Evolutionary conservation across 192 early-diverging fungal genomes (phyloP), one percentile per base, ranked within the genome.

Genomic region (Coemansia sp.): DNA sequence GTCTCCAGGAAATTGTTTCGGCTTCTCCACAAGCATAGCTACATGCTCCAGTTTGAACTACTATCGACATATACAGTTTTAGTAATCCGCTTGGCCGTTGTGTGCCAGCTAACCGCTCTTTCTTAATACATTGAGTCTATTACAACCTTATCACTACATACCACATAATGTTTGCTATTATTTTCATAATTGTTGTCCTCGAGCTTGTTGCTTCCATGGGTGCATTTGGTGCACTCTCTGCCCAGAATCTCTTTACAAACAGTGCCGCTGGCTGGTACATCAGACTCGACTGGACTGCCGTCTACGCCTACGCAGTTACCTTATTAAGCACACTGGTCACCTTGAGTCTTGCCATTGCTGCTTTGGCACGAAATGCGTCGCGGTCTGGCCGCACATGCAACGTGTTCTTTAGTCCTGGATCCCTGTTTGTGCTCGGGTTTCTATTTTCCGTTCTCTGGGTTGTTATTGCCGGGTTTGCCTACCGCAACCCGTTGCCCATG

Each of bases 241-340:
- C 73, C 0, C 77, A 80, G 63, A 74, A 80, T 23, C 46, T 80
- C 29, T 80, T 71, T 23, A 80, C 72, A 20, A 80, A 80, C 62
- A 80, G 77, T 34, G 77, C 77, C 1, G 59, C 73, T 35, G 77
- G 77, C n/a, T 74, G 77, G 71, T 72, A 70, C 40, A 49, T 80
- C 3, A 29, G 69, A 3, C 65, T 80, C 9, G 72, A 80, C 59
- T 80, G 77, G 77, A 80, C 77, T 5, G 69, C 72, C 3, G 65
- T 74, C 11, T 80, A 74, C 23, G 45, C 77, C 9, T 80, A 80
- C 40, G 69, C 59, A 0, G 66, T 80, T 0, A 59, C 77, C 0
- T 63, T 80, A 3, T 41, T 80, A 2, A 80, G 77, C 42, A 55
- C 66, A 4, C 52, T 80, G 17, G 22, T 74, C 6, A 63, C 59